Base-by-base conservation (phyloP, 306 rosid genomes). In the Quercus agrifolia region DNA sequence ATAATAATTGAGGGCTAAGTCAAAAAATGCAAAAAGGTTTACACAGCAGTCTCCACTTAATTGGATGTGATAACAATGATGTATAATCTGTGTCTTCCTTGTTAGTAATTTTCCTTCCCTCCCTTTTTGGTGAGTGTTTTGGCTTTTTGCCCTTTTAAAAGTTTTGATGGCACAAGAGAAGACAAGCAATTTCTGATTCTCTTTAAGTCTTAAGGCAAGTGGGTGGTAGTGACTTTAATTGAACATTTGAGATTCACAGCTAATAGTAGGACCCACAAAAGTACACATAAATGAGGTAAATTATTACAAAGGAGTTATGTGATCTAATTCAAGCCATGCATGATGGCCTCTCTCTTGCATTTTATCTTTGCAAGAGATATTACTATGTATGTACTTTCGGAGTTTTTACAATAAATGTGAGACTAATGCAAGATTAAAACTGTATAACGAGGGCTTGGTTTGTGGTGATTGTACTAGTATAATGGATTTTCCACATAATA, bases 201-300 rank as follows among this genome's bases (percentile, higher is more conserved):
- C 66, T 71, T 33, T 23, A n/a, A 25, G 15, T 21, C 15, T 59
- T 4, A 35, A 64, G 52, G 20, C 72, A 71, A 84, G 78, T 49
- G 69, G 81, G 59, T 18, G 49, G 28, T 31, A 58, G 70, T 30
- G 67, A 44, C 67, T 77, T 78, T 44, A 74, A 73, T 51, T 15
- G 72, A 41, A 56, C 72, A 57, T 67, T 56, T 35, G 82, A 49
- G 86, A 68, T 19, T 5, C 27, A 83, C 86, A 79, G 75, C 86
- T 71, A 79, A 72, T 14, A 1, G 3, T 35, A 56, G 83, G 83
- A 70, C 73, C 87, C 74, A 18, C 67, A 52, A 79, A 61, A 74
- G 83, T 58, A n/a, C 49, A 33, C 54, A 35, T 67, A 56, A 41
- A 74, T 20, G 27, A 27, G 58, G 10, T 33, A 5, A 17, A 25